Evolutionary conservation across 1,139 yeast genomes (phyloP), one percentile per base, ranked within the genome.

Genomic region (Debaryomyces sp.): DNA sequence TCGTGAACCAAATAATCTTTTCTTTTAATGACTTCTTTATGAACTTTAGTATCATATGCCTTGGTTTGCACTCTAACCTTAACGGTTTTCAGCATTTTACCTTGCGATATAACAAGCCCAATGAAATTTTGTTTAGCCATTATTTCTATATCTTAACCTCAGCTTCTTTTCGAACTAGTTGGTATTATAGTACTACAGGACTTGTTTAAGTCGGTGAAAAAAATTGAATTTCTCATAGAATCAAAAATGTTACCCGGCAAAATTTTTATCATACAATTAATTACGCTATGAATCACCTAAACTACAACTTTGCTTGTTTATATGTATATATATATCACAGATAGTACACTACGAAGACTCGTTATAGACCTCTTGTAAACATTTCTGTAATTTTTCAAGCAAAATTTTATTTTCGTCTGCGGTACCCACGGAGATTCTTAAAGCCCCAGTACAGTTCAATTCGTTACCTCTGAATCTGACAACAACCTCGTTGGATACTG

Each of bases 51-150:
- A 66, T 89, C 87, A 71, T 85, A 88, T 36, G 79, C 75, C 60
- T 80, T 84, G 40, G 81, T 82, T 64, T 87, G 88, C 40, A 94
- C 94, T 52, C 97, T 82, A 53, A 94, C 98, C 74, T 91, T 92
- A 56, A 94, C 92, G 54, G 98, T 92, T 76, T 94, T 94, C 69
- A 81, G 80, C 97, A 92, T 92, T 67, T 90, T 90, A 41, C 98
- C 98, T 66, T 91, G 97, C 49, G 97, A 89, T 36, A 90, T 85
- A 58, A 94, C 98, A 67, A 90, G 84, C 47, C 99, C 99, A 47
- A 90, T 76, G 63, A 92, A 89, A 66, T 89, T 90, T 61, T 89
- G 96, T 70, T 90, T 85, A 50, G 94, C 91, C 96, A 89, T 91
- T 18, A 21, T 44, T 23, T 9, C 18, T 30, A 35, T 32, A n/a